phyloP scores from a whole-genome alignment of 176 grass and related monocot genomes.

The Oryza rufipogon region DNA sequence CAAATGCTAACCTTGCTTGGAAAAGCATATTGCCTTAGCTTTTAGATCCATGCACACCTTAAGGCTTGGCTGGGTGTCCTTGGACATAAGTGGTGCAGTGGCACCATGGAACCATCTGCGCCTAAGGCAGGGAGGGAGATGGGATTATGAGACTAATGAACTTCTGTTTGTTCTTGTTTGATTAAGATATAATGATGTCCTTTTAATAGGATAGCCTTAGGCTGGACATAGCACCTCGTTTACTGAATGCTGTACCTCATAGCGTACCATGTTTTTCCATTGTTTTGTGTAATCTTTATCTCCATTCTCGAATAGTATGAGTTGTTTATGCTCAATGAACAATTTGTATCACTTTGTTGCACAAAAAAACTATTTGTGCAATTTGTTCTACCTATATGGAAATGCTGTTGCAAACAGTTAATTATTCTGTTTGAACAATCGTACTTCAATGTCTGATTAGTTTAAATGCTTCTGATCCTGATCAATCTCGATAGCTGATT shows the following conservation, averaged over 20 bases:
- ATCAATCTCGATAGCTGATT: slow-evolving; percentile 6
- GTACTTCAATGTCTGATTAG: slow-evolving; percentile 16
- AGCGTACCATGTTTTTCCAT: neutral
- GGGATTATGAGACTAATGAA: neutral
- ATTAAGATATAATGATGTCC: neutral
- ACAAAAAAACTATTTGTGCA: slow-evolving; percentile 23
- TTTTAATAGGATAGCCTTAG: neutral
- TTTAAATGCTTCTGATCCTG: neutral
- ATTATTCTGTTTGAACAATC: slow-evolving; percentile 8
- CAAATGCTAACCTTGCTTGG: neutral
- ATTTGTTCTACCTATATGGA: slow-evolving; percentile 20
- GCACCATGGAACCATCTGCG: neutral
- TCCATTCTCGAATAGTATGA: slow-evolving; percentile 1
- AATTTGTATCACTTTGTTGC: neutral
- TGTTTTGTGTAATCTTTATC: neutral
- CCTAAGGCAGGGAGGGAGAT: neutral
- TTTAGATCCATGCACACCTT: neutral
- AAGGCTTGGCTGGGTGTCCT: neutral
- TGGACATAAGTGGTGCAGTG: neutral
- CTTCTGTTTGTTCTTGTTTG: neutral
- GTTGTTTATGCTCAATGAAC: neutral
- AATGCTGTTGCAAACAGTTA: slow-evolving; percentile 5
- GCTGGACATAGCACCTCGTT: neutral
- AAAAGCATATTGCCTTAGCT: neutral
- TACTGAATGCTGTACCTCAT: neutral